These are phyloP conservation scores for Fraxinus ornus DNA, from an alignment of 305 asterid species.

Conservation along the genomic window DNA sequence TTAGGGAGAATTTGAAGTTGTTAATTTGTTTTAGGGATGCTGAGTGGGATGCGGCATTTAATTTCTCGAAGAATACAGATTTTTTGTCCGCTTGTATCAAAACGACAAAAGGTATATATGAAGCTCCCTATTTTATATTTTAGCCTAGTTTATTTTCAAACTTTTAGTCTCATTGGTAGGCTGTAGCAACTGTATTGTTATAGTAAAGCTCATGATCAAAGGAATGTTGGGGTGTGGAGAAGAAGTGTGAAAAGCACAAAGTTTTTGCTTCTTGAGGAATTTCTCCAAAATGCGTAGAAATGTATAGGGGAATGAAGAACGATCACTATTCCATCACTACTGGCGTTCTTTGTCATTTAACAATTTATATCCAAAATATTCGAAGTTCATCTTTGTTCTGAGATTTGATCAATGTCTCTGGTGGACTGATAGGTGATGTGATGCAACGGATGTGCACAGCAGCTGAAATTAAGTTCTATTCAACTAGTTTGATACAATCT, in stretches of 20 bases:
- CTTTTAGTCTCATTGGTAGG: not conserved
- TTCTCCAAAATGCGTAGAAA: not conserved
- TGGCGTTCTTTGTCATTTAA: not conserved
- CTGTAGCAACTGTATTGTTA: not conserved
- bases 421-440: constrained; percentile 39
- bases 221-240: not conserved
- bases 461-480: constrained; percentile 61
- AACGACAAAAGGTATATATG: constrained; percentile 46
- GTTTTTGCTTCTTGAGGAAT: not conserved
- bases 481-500: constrained; percentile 34
- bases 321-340: not conserved
- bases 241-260: not conserved
- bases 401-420: not conserved
- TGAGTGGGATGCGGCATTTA: constrained; percentile 62
- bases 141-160: not conserved
- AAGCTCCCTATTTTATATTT: not conserved
- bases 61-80: constrained; percentile 55
- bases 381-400: not conserved
- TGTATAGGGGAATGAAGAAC: not conserved
- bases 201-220: not conserved
- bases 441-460: constrained; percentile 69
- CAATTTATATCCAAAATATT: not conserved
- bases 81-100: constrained; percentile 52
- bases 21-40: constrained; percentile 35
- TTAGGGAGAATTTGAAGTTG: not conserved